A percentile compares a stretch with the other conserved stretches of the same genome.
phyloP scores from a whole-genome alignment of 129 eudicot species.

The Flaveria trinervia region DNA sequence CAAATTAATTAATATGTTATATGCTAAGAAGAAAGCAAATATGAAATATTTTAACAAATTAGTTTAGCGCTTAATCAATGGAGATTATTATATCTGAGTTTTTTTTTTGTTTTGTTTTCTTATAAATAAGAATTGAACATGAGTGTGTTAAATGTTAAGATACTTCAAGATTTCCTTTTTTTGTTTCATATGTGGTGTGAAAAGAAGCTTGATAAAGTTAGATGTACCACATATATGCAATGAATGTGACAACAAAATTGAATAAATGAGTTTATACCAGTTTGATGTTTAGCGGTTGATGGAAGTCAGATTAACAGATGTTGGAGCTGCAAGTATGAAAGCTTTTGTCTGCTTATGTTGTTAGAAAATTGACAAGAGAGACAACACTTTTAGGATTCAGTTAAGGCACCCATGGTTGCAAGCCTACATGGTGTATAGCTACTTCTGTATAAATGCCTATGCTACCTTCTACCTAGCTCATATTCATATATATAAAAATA shows the following conservation, averaged over 20 bases:
- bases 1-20: neutral
- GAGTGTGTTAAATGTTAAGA: neutral
- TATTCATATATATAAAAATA: constrained; percentile 22
- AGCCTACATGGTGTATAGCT: constrained; percentile 46
- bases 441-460: constrained; percentile 48
- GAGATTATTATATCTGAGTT: neutral
- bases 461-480: constrained; percentile 40
- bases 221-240: constrained; percentile 37
- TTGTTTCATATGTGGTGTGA: constrained; percentile 34
- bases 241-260: constrained; percentile 41
- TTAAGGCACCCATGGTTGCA: constrained; percentile 47
- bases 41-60: neutral
- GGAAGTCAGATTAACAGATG: constrained; percentile 46
- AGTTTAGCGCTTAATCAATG: neutral
- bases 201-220: constrained; percentile 19
- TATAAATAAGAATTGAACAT: neutral
- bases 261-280: constrained; percentile 46
- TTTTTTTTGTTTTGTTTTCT: neutral
- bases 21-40: neutral
- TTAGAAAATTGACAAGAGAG: constrained; percentile 45
- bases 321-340: constrained; percentile 44
- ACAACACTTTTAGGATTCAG: constrained; percentile 45
- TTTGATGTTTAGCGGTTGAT: constrained; percentile 46
- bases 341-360: constrained; percentile 45
- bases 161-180: constrained; percentile 17